These are phyloP conservation scores for Pyrenochaeta sp. DNA, from an alignment of 2,329 filamentous ascomycete genomes.

Conservation along the genomic window DNA sequence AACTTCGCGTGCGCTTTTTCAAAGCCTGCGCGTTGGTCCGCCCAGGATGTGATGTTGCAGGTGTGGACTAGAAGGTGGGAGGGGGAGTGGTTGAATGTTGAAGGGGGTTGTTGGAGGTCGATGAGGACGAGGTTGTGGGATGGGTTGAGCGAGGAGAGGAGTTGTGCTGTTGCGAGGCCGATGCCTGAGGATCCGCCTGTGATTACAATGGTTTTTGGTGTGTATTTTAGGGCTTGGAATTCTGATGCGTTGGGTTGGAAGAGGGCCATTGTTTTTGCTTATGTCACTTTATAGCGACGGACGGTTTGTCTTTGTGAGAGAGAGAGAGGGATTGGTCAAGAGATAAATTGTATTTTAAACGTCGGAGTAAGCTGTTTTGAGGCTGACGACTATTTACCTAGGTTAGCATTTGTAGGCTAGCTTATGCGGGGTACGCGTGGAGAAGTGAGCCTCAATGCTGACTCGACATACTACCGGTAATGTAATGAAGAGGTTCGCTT, in stretches of 20 bases:
- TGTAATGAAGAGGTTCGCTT: too few relatives aligned
- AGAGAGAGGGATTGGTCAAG: neutral
- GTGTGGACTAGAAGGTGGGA: constrained; percentile 46
- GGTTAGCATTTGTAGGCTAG: constrained; percentile 13
- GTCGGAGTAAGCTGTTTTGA: constrained; percentile 1
- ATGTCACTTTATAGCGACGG: neutral
- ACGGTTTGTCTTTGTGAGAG: neutral
- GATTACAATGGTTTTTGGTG: constrained; percentile 47
- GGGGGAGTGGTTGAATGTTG: constrained; percentile 37
- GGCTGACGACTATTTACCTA: constrained; percentile 19
- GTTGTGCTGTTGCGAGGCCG: constrained; percentile 51
- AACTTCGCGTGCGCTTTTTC: constrained; percentile 52
- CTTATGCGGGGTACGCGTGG: constrained; percentile 15
- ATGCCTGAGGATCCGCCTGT: constrained; percentile 54
- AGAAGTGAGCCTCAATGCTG: constrained; percentile 1
- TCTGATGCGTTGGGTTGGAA: constrained; percentile 32
- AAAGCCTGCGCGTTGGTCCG: constrained; percentile 56
- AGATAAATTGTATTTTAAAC: neutral
- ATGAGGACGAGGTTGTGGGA: constrained; percentile 54
- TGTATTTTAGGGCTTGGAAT: constrained; percentile 32
- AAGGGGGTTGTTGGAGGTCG: constrained; percentile 49
- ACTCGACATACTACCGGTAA: constrained; percentile 2
- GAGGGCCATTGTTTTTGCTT: constrained; percentile 28
- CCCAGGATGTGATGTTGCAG: constrained; percentile 59
- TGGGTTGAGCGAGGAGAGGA: constrained; percentile 50